A percentile compares a stretch with the other conserved stretches of the same genome.
These are phyloP conservation scores for Trametes cingulata DNA, from an alignment of 768 basidiomycete genomes.

Conservation along the genomic window DNA sequence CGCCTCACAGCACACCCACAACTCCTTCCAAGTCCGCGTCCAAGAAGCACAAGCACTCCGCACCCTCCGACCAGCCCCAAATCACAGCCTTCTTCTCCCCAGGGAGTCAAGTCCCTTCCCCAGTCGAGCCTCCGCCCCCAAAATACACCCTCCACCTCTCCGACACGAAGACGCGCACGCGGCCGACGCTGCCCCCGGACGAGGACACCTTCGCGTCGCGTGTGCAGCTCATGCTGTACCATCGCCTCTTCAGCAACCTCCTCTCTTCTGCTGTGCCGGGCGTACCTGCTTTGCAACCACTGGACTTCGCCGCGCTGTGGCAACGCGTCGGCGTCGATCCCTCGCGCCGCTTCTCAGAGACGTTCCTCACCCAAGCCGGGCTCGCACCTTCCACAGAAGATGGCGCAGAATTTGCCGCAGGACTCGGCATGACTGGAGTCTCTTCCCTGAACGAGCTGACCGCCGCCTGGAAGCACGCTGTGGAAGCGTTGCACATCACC, in stretches of 20 bases:
- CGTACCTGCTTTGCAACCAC: conserved; percentile 19
- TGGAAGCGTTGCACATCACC: conserved; percentile 27
- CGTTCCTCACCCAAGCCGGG: conserved; percentile 43
- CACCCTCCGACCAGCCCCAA: conserved; percentile 24
- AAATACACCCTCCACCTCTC: conserved; percentile 44
- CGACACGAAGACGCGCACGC: conserved; percentile 72
- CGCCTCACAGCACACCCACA: conserved; percentile 13
- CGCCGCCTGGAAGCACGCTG: conserved; percentile 33
- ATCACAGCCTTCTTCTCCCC: conserved; percentile 27
- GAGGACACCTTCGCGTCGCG: conserved; percentile 59
- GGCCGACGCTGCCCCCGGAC: conserved; percentile 50
- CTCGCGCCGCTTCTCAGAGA: conserved; percentile 45
- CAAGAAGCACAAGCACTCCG: conserved; percentile 31
- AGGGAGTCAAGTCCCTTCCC: neutral
- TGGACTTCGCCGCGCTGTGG: conserved; percentile 61
- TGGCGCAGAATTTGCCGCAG: too few relatives aligned
- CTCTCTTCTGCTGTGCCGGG: conserved; percentile 35
- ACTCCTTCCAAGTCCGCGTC: conserved; percentile 28
- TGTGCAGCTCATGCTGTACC: conserved; percentile 79
- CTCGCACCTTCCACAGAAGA: conserved; percentile 8
- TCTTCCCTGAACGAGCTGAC: conserved; percentile 35
- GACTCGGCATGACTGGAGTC: neutral
- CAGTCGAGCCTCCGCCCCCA: neutral
- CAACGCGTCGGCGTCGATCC: conserved; percentile 45
- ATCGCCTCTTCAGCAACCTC: conserved; percentile 59